These are phyloP conservation scores for Backusella mclennaniae DNA, from an alignment of 192 early-diverging fungal species.

Conservation along the genomic window DNA sequence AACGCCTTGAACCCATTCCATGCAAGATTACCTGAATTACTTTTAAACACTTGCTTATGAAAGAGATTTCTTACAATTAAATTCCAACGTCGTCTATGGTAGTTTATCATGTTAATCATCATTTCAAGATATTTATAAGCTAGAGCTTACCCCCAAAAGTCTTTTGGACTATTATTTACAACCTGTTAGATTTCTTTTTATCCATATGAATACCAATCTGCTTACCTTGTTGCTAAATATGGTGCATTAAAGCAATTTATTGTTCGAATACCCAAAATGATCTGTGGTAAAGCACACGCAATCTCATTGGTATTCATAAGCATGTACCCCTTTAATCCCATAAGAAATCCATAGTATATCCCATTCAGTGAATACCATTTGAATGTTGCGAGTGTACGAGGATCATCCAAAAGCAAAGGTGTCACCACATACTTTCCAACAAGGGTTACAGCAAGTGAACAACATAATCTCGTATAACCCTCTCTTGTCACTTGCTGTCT, in stretches of 20 bases:
- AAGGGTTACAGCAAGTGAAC: background rate
- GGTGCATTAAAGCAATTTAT: background rate
- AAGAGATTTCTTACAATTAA: conserved; percentile 1
- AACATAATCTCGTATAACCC: background rate
- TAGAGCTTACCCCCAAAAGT: conserved; percentile 1
- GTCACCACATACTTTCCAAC: background rate
- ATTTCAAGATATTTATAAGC: background rate
- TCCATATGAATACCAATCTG: no score
- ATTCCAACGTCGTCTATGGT: background rate
- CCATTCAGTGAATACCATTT: background rate
- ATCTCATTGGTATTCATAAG: background rate
- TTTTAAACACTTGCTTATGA: background rate
- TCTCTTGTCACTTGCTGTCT: background rate
- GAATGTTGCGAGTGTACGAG: background rate
- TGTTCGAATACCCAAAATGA: background rate
- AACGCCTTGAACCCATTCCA: background rate
- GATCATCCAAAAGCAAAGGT: conserved; percentile 10
- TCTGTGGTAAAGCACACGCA: background rate
- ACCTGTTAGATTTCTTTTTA: background rate
- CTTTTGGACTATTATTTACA: background rate
- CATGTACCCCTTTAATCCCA: conserved; percentile 2
- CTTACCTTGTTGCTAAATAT: conserved; percentile 1
- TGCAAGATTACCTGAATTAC: background rate
- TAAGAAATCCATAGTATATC: conserved; percentile 8
- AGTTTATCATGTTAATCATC: background rate